These are phyloP conservation scores for Fusarium equiseti DNA, from an alignment of 2,329 filamentous ascomycete genomes.

Conservation along the genomic window DNA sequence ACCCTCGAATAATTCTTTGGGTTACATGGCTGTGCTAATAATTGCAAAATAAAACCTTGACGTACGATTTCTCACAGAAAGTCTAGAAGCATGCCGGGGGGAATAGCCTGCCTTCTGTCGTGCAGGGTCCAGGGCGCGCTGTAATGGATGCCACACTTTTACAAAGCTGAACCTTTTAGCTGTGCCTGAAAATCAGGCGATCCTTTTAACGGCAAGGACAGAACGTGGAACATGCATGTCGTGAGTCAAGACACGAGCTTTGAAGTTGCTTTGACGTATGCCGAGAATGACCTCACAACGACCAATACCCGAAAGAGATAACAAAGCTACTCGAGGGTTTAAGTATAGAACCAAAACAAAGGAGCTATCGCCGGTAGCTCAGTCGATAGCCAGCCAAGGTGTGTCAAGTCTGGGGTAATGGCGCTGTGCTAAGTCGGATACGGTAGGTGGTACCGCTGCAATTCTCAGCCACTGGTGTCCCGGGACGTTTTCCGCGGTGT, in stretches of 20 bases:
- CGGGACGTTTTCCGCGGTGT: neutral
- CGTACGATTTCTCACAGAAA: neutral
- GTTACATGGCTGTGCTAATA: neutral
- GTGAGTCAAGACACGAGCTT: neutral
- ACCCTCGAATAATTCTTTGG: neutral
- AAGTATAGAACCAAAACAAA: neutral
- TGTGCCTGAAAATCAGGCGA: neutral
- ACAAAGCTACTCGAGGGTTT: neutral
- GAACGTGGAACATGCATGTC: neutral
- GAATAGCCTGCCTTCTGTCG: neutral
- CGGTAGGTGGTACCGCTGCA: conserved; percentile 11
- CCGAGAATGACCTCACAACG: neutral
- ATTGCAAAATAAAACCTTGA: neutral
- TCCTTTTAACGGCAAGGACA: neutral
- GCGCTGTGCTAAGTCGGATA: conserved; percentile 1
- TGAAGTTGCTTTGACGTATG: too few relatives aligned
- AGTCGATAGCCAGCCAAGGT: neutral
- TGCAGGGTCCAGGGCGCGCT: neutral
- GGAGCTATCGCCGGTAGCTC: neutral
- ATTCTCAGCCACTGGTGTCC: conserved; percentile 7
- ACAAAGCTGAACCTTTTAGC: neutral
- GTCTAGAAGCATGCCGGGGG: neutral
- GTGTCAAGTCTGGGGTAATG: neutral
- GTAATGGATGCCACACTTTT: conserved; percentile 2
- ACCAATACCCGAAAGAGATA: neutral